Evolutionary conservation across 2,329 filamentous ascomycete genomes (phyloP).

Genomic region (Sporothrix protearum): DNA sequence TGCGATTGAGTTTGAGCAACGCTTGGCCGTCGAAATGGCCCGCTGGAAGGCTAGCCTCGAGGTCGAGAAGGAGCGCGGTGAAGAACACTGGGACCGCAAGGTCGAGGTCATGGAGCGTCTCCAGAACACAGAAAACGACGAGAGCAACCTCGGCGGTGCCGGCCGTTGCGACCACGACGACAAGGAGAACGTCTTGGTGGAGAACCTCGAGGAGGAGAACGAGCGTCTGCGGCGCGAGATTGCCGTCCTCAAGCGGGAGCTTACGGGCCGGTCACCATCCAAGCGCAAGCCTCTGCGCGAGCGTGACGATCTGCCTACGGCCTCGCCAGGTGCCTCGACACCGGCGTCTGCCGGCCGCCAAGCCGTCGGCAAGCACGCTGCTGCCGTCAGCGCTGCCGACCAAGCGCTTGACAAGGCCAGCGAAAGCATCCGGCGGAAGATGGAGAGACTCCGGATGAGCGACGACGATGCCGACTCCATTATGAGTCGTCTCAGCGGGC

Average conservation of each 20-base stretch:
- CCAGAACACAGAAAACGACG: slow-evolving; percentile 24
- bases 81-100: slow-evolving; percentile 86
- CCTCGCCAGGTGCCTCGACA: slow-evolving; percentile 8
- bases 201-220: slow-evolving; percentile 68
- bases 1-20: slow-evolving; percentile 77
- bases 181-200: slow-evolving; percentile 60
- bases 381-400: neutral
- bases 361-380: slow-evolving; percentile 14
- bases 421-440: slow-evolving; percentile 42
- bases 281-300: slow-evolving; percentile 56
- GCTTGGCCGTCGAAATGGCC: slow-evolving; percentile 68
- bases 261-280: slow-evolving; percentile 60
- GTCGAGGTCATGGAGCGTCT: slow-evolving; percentile 55
- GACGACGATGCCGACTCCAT: slow-evolving; percentile 33
- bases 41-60: slow-evolving; percentile 79
- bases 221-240: slow-evolving; percentile 64
- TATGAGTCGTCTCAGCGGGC: slow-evolving; percentile 21
- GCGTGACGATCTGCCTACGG: slow-evolving; percentile 45
- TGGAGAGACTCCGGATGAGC: slow-evolving; percentile 51
- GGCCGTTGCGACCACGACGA: slow-evolving; percentile 42
- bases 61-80: slow-evolving; percentile 72
- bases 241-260: slow-evolving; percentile 61
- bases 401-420: neutral
- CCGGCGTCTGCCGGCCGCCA: slow-evolving; percentile 25
- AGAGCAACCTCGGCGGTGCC: slow-evolving; percentile 23